phyloP scores from a whole-genome alignment of 768 basidiomycete genomes.

The Pholiota molesta region DNA sequence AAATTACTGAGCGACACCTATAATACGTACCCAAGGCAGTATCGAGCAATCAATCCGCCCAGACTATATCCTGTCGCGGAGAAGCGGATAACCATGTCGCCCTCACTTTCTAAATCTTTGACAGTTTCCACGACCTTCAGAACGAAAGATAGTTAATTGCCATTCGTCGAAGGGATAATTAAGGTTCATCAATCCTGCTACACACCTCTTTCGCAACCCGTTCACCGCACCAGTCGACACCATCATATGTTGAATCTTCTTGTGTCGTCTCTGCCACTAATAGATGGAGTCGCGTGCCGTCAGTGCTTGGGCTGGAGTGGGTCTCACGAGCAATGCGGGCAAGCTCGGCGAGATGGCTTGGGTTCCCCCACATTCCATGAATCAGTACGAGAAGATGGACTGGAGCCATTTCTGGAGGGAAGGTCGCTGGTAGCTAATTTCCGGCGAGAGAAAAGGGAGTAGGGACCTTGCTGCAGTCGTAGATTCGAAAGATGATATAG shows the following conservation, averaged over 20 bases:
- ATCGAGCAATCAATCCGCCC: conserved; percentile 83
- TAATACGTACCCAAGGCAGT: conserved; percentile 65
- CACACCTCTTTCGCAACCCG: conserved; percentile 78
- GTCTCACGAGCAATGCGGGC: conserved; percentile 54
- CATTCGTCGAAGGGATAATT: neutral
- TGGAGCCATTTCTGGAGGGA: conserved; percentile 26
- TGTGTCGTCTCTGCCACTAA: conserved; percentile 68
- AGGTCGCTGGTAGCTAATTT: neutral
- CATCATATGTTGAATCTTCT: conserved; percentile 76
- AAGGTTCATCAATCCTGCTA: neutral
- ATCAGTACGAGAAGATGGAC: conserved; percentile 54
- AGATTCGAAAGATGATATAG: neutral
- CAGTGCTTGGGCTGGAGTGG: conserved; percentile 29
- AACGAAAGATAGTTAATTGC: neutral
- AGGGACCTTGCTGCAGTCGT: neutral
- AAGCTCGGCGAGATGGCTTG: conserved; percentile 63
- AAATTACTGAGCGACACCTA: neutral
- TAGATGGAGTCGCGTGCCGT: conserved; percentile 55
- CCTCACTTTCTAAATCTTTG: conserved; percentile 51
- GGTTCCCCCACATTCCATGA: conserved; percentile 85
- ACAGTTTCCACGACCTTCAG: conserved; percentile 60
- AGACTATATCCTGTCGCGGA: conserved; percentile 80
- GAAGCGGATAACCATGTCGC: conserved; percentile 64
- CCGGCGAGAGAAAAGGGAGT: neutral
- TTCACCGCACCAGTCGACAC: conserved; percentile 84